Evolutionary conservation across 805 yeast species (phyloP).

Genomic region (Tetrapisispora nanseiensis): DNA sequence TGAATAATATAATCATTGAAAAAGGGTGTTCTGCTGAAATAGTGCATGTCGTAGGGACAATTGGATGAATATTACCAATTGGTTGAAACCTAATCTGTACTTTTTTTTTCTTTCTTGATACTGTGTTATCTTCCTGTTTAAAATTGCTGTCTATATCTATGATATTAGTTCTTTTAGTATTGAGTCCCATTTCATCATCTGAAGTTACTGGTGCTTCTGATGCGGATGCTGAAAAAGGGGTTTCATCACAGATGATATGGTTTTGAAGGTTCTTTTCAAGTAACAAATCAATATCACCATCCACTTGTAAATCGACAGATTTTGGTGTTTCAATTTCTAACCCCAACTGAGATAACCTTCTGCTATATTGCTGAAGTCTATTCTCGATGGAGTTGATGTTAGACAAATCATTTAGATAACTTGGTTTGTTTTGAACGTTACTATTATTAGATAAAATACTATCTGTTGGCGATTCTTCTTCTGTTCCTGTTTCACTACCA

Average conservation of each 20-base stretch:
- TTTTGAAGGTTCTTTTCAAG: slow-evolving; percentile 1
- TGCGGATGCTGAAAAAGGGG: no score
- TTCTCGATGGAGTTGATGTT: slow-evolving; percentile 11
- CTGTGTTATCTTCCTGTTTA: not conserved
- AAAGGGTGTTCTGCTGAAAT: slow-evolving; percentile 24
- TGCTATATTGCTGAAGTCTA: slow-evolving; percentile 20
- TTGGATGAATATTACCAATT: slow-evolving; percentile 23
- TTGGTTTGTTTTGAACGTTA: not conserved
- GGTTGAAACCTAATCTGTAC: slow-evolving; percentile 24
- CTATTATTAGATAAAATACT: not conserved
- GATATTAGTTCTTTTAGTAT: slow-evolving; percentile 4
- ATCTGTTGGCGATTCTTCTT: not conserved
- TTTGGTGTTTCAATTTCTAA: slow-evolving; percentile 14
- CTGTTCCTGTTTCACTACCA: slow-evolving; percentile 10
- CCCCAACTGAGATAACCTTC: slow-evolving; percentile 21
- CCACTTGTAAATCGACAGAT: slow-evolving; percentile 2
- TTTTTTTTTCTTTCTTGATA: slow-evolving; percentile 6
- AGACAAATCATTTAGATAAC: not conserved
- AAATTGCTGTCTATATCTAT: slow-evolving; percentile 1
- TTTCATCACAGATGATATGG: no score
- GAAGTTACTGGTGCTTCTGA: no score
- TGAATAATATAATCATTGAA: slow-evolving; percentile 17
- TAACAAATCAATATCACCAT: slow-evolving; percentile 2
- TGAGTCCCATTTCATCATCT: no score
- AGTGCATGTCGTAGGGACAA: slow-evolving; percentile 21